Conservation (phyloP, 2,329 filamentous ascomycete species). For the Aureobasidium sp. region DNA sequence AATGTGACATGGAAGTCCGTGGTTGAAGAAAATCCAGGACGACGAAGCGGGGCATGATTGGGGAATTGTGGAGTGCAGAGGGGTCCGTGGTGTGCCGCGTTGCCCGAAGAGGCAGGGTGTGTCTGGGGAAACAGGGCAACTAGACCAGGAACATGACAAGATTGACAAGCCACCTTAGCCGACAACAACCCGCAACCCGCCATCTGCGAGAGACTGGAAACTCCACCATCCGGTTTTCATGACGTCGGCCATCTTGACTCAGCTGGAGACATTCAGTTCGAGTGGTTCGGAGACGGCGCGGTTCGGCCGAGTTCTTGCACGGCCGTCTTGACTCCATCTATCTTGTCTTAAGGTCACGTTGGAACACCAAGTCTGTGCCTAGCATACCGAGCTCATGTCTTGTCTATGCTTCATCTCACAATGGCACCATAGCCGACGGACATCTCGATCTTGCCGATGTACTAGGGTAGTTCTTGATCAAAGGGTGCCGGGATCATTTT, state of each 20-base stretch:
- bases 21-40: background rate
- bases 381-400: background rate
- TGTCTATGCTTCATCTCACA: background rate
- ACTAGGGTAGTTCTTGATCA: background rate
- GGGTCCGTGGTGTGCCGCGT: background rate
- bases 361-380: too few species aligned
- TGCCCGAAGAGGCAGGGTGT: background rate
- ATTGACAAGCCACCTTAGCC: conserved; percentile 2
- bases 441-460: background rate
- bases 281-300: background rate
- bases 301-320: background rate
- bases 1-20: background rate
- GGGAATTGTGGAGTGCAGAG: background rate
- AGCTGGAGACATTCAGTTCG: background rate
- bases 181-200: background rate
- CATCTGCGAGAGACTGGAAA: background rate
- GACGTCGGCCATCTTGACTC: conserved; percentile 2
- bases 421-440: background rate
- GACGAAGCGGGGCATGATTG: background rate
- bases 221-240: background rate
- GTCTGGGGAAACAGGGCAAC: background rate
- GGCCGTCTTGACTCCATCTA: background rate
- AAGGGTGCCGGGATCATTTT: background rate
- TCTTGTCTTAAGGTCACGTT: too few species aligned
- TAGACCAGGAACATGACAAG: background rate